Evolutionary conservation across 495 filamentous ascomycete genomes (phyloP).

Genomic region (Geopyxis carbonaria): DNA sequence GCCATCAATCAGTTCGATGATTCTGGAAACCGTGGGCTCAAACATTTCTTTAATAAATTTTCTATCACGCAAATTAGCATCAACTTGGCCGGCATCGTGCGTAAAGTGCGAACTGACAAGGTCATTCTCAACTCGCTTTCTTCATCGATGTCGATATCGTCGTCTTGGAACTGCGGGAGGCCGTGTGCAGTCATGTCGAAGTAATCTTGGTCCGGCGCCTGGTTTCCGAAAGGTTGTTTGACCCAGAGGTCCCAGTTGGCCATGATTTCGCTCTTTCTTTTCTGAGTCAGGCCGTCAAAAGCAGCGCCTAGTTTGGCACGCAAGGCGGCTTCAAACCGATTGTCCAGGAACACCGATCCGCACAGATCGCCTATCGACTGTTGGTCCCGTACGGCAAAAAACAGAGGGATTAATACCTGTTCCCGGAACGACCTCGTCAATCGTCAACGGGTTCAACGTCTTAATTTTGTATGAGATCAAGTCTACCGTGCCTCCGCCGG

Average conservation of each 20-base stretch:
- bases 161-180: too few species aligned
- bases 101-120: too few species aligned
- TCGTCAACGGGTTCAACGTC: slow-evolving; percentile 30
- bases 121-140: too few species aligned
- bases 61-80: too few species aligned
- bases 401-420: slow-evolving; percentile 24
- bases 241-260: slow-evolving; percentile 25
- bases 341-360: slow-evolving; percentile 15
- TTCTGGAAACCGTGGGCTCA: slow-evolving; percentile 39
- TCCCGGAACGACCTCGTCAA: slow-evolving; percentile 33
- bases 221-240: slow-evolving; percentile 24
- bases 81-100: too few species aligned
- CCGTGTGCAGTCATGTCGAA: too few species aligned
- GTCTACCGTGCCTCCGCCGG: slow-evolving; percentile 54
- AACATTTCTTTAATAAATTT: too few species aligned
- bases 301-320: slow-evolving; percentile 38
- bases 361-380: slow-evolving; percentile 9
- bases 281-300: too few species aligned
- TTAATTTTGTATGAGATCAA: slow-evolving; percentile 37
- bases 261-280: slow-evolving; percentile 29
- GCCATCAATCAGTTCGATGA: slow-evolving; percentile 41
- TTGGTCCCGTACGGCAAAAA: background rate
- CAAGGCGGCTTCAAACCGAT: slow-evolving; percentile 52
- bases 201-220: too few species aligned
- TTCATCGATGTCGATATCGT: too few species aligned